phyloP scores from a whole-genome alignment of 2,329 filamentous ascomycete species.

The Colletotrichum aenigma region DNA sequence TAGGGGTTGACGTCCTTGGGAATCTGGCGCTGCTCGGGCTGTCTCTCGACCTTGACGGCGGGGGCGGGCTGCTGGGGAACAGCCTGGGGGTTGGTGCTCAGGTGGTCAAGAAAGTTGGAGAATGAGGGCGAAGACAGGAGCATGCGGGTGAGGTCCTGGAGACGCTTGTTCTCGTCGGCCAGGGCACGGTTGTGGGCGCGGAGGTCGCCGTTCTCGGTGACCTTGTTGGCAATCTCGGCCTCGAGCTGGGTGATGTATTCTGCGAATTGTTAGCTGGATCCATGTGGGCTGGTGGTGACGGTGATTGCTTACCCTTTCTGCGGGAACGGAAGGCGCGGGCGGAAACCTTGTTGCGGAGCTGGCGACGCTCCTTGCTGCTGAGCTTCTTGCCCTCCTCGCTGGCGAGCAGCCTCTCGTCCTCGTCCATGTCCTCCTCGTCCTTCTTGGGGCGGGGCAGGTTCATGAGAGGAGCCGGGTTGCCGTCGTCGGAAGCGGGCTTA shows the following conservation, averaged over 20 bases:
- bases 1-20: slow-evolving; percentile 73
- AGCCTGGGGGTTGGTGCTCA: slow-evolving; percentile 63
- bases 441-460: slow-evolving; percentile 81
- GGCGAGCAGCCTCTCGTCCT: slow-evolving; percentile 91
- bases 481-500: slow-evolving; percentile 61
- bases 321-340: slow-evolving; percentile 97
- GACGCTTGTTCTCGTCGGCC: slow-evolving; percentile 82
- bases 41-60: slow-evolving; percentile 34
- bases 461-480: slow-evolving; percentile 51
- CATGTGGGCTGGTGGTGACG: too few relatives aligned
- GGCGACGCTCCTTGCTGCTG: slow-evolving; percentile 95
- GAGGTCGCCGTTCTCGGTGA: slow-evolving; percentile 82
- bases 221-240: slow-evolving; percentile 82
- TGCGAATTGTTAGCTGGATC: slow-evolving; percentile 40
- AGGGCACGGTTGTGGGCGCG: slow-evolving; percentile 82
- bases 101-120: slow-evolving; percentile 76
- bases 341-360: slow-evolving; percentile 98
- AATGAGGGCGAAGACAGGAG: slow-evolving; percentile 83
- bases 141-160: slow-evolving; percentile 80
- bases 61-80: slow-evolving; percentile 36
- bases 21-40: slow-evolving; percentile 37
- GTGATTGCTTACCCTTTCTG: slow-evolving; percentile 81
- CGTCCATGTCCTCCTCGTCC: slow-evolving; percentile 98
- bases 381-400: slow-evolving; percentile 99
- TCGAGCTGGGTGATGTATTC: slow-evolving; percentile 98